These are phyloP conservation scores for Mucor mucedo DNA, from an alignment of 371 early-diverging fungal species.

Conservation along the genomic window DNA sequence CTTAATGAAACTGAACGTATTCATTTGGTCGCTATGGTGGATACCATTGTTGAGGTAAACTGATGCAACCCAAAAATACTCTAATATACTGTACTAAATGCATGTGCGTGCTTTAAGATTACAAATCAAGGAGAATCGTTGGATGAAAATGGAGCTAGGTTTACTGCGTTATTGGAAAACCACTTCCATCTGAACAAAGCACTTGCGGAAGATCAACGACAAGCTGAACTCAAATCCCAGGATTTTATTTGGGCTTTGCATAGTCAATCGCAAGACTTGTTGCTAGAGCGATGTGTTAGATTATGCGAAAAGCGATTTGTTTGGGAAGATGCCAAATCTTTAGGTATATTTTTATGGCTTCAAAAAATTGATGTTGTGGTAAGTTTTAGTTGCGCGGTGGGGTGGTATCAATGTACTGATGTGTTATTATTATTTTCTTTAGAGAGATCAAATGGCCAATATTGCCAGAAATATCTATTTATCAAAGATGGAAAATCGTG, in stretches of 20 bases:
- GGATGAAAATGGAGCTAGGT: constrained; percentile 92
- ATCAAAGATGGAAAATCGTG: constrained; percentile 68
- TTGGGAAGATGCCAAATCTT: constrained; percentile 80
- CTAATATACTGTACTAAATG: no score
- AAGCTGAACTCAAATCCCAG: constrained; percentile 59
- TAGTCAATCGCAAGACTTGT: constrained; percentile 88
- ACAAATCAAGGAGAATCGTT: constrained; percentile 72
- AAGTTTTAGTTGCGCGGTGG: constrained; percentile 15
- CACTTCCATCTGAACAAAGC: constrained; percentile 65
- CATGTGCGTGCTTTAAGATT: constrained; percentile 45
- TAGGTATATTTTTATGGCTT: constrained; percentile 90
- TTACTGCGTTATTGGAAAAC: constrained; percentile 73
- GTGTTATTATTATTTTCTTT: background rate
- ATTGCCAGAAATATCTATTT: constrained; percentile 91
- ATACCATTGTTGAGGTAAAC: constrained; percentile 63
- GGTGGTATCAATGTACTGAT: no score
- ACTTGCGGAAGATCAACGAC: constrained; percentile 41
- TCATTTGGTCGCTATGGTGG: constrained; percentile 65
- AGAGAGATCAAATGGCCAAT: constrained; percentile 76
- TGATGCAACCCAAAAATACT: no score
- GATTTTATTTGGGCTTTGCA: constrained; percentile 89
- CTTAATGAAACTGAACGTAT: constrained; percentile 48
- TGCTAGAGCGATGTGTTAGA: constrained; percentile 71
- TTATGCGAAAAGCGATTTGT: constrained; percentile 67
- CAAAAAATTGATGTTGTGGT: constrained; percentile 77